Percentiles rank a stretch among this genome's conserved stretches.
Evolutionary conservation across 495 filamentous ascomycete genomes (phyloP).

Genomic region (Echria macrotheca): DNA sequence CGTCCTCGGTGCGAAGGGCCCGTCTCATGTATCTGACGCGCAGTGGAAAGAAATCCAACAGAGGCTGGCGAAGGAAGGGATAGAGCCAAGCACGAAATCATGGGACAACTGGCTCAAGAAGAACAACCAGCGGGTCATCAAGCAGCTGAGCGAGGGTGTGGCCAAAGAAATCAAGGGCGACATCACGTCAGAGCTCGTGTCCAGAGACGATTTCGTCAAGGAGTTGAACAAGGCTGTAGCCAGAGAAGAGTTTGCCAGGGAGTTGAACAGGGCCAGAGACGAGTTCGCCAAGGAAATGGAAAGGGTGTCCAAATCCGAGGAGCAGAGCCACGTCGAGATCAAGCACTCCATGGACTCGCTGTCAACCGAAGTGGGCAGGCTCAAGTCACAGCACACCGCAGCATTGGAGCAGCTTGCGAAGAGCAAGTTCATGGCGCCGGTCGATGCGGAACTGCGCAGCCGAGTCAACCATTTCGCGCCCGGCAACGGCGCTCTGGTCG

Average conservation of each 20-base stretch:
- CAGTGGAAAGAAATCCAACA: conserved; percentile 33
- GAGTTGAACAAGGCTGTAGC: conserved; percentile 19
- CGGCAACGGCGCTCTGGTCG: conserved; percentile 32
- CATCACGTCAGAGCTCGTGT: conserved; percentile 12
- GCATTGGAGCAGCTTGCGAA: too few species aligned
- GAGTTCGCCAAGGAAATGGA: conserved; percentile 13
- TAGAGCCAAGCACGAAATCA: conserved; percentile 13
- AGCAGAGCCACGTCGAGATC: conserved; percentile 28
- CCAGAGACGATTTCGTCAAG: conserved; percentile 22
- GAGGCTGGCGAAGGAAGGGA: conserved; percentile 15
- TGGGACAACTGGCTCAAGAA: conserved; percentile 35
- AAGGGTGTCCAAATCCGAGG: conserved; percentile 3
- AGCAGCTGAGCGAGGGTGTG: conserved; percentile 15
- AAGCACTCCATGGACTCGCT: conserved; percentile 28
- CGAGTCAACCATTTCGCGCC: conserved; percentile 38
- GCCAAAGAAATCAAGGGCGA: conserved; percentile 6
- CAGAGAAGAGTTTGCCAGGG: conserved; percentile 12
- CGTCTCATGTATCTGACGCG: conserved; percentile 24
- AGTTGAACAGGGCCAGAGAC: conserved; percentile 15
- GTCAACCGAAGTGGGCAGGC: conserved; percentile 28
- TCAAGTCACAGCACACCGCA: conserved; percentile 34
- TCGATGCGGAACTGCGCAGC: conserved; percentile 27
- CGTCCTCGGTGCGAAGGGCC: conserved; percentile 27
- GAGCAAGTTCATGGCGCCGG: conserved; percentile 20
- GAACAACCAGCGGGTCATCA: conserved; percentile 28